A percentile compares a stretch with the other conserved stretches of the same genome.
Conservation (phyloP, 1,139 yeast genomes). For the Blastobotrys serpentis region DNA sequence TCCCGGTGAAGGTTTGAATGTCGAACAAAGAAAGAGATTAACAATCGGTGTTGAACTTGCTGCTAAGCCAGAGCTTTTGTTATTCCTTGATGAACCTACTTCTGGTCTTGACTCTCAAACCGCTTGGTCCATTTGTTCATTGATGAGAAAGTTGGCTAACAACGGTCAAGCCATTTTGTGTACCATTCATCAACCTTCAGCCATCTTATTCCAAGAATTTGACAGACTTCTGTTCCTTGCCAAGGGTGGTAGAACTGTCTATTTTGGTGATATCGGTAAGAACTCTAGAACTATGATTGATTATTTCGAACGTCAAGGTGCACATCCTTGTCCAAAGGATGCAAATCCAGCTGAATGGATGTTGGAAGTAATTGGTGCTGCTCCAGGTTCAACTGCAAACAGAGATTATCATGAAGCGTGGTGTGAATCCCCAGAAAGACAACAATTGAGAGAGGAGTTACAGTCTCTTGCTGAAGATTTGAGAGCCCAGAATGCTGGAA, state of each 20-base stretch:
- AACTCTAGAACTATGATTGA: slow-evolving; percentile 58
- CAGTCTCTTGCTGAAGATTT: slow-evolving; percentile 28
- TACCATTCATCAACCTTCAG: slow-evolving; percentile 84
- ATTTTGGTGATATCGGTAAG: slow-evolving; percentile 75
- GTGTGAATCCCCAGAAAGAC: slow-evolving; percentile 57
- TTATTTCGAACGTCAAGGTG: slow-evolving; percentile 70
- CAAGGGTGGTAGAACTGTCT: slow-evolving; percentile 74
- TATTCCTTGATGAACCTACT: slow-evolving; percentile 89
- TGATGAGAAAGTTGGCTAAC: slow-evolving; percentile 70
- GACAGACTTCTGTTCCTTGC: slow-evolving; percentile 72
- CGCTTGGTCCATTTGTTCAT: slow-evolving; percentile 80
- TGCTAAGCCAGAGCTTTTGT: slow-evolving; percentile 77
- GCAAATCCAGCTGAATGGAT: slow-evolving; percentile 87
- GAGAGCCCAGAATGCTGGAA: slow-evolving; percentile 18
- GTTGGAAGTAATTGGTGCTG: slow-evolving; percentile 77
- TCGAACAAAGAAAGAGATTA: slow-evolving; percentile 81
- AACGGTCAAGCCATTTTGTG: slow-evolving; percentile 83
- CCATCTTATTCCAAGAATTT: slow-evolving; percentile 70
- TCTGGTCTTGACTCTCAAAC: slow-evolving; percentile 92
- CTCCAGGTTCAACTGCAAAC: slow-evolving; percentile 68
- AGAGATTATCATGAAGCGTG: slow-evolving; percentile 67
- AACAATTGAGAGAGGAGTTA: slow-evolving; percentile 40
- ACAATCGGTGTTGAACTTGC: slow-evolving; percentile 86
- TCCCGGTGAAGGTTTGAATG: slow-evolving; percentile 71
- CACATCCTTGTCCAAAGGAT: slow-evolving; percentile 59